Conservation (phyloP, 805 yeast genomes). For the Schizosaccharomyces octosporus region DNA sequence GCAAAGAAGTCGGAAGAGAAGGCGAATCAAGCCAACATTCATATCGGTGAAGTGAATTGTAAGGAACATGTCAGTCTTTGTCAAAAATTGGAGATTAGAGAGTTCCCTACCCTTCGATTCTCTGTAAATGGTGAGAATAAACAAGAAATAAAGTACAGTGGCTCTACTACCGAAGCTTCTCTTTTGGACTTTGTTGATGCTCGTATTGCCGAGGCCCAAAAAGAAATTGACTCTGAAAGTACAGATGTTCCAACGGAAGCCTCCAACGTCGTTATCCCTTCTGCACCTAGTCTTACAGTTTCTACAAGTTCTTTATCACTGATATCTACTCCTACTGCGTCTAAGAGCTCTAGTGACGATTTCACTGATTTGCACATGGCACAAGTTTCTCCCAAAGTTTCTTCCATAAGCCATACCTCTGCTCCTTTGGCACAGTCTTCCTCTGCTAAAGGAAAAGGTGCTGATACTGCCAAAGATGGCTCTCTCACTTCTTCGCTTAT, state of each 20-base stretch:
- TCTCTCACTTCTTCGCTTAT: not conserved
- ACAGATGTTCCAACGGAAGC: not conserved
- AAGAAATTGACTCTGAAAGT: not conserved
- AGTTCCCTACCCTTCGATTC: constrained; percentile 49
- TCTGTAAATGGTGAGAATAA: constrained; percentile 19
- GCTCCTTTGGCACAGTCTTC: not conserved
- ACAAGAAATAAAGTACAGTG: constrained; percentile 8
- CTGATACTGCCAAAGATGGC: not conserved
- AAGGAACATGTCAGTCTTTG: constrained; percentile 72
- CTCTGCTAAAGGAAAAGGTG: not conserved
- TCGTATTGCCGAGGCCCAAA: not conserved
- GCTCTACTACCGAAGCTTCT: not conserved
- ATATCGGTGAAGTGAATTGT: constrained; percentile 55
- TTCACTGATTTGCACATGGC: too few relatives aligned
- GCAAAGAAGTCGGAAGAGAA: constrained; percentile 27
- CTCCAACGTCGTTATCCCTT: not conserved
- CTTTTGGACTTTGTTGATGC: not conserved
- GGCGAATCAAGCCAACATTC: constrained; percentile 22
- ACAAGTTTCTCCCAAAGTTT: too few relatives aligned
- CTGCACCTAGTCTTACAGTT: not conserved
- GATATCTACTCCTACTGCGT: too few relatives aligned
- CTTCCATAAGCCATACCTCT: not conserved
- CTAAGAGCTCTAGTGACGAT: too few relatives aligned
- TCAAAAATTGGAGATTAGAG: constrained; percentile 30
- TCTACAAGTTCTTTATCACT: too few relatives aligned